These are phyloP conservation scores for Globisporangium heterothallicum DNA, from an alignment of 352 stramenopile species.

Conservation along the genomic window DNA sequence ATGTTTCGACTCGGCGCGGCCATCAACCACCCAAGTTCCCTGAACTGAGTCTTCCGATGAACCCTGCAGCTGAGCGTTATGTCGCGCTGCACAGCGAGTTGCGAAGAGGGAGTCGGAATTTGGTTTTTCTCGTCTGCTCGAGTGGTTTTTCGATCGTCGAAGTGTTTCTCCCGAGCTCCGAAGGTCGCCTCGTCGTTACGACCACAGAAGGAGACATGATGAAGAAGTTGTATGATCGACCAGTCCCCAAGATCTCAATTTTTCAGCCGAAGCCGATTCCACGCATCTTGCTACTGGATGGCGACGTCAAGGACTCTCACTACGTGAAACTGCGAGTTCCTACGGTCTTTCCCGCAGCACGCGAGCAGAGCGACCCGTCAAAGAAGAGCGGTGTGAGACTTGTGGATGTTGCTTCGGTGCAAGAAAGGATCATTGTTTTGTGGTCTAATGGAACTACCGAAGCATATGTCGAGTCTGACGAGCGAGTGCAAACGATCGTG, in stretches of 20 bases:
- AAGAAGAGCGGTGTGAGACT: background rate
- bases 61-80: conserved; percentile 25
- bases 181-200: conserved; percentile 19
- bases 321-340: conserved; percentile 10
- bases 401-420: conserved; percentile 3
- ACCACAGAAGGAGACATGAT: conserved; percentile 18
- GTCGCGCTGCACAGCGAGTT: conserved; percentile 22
- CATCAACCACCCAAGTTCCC: background rate
- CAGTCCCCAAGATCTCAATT: conserved; percentile 17
- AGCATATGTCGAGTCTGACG: conserved; percentile 23
- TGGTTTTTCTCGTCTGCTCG: conserved; percentile 32
- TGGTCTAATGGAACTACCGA: conserved; percentile 29
- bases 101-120: conserved; percentile 13
- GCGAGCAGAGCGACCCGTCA: background rate
- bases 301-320: conserved; percentile 12
- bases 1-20: conserved; percentile 5
- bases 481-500: conserved; percentile 22
- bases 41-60: conserved; percentile 15
- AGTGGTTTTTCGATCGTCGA: conserved; percentile 36
- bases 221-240: conserved; percentile 10
- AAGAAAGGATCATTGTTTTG: conserved; percentile 16
- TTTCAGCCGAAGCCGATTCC: conserved; percentile 23
- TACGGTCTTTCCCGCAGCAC: background rate
- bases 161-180: conserved; percentile 20
- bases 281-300: conserved; percentile 25